phyloP scores from a whole-genome alignment of 371 early-diverging fungal genomes.

The Apophysomyces variabilis region DNA sequence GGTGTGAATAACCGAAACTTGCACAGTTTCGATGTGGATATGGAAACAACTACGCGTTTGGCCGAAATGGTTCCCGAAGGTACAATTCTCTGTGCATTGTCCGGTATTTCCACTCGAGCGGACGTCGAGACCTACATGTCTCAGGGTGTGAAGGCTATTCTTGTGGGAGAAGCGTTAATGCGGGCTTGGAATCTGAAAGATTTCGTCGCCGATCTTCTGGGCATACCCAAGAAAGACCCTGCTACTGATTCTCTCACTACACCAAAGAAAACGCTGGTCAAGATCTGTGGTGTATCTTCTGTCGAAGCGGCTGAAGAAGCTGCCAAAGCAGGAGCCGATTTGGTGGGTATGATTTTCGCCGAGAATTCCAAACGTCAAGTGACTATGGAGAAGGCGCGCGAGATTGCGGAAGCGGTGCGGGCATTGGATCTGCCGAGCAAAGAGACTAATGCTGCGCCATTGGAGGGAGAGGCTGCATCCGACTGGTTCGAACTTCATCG shows the following conservation, averaged over 20 bases:
- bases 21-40: constrained; percentile 94
- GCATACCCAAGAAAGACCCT: constrained; percentile 41
- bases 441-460: neutral
- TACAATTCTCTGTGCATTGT: constrained; percentile 83
- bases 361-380: constrained; percentile 68
- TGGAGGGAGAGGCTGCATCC: constrained; percentile 9
- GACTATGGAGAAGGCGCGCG: constrained; percentile 58
- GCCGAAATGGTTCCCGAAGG: constrained; percentile 77
- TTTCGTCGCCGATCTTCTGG: constrained; percentile 76
- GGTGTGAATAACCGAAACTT: constrained; percentile 98
- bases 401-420: constrained; percentile 70
- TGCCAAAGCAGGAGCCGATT: constrained; percentile 82
- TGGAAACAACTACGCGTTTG: constrained; percentile 79
- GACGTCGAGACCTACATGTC: constrained; percentile 84
- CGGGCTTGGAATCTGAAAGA: constrained; percentile 72
- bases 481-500: constrained; percentile 70
- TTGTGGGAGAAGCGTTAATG: constrained; percentile 97
- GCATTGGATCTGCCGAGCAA: constrained; percentile 28
- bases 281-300: constrained; percentile 90
- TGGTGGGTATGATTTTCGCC: constrained; percentile 93
- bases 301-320: constrained; percentile 84
- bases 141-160: constrained; percentile 80
- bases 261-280: constrained; percentile 60
- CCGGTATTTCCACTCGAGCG: constrained; percentile 84
- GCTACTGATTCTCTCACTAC: constrained; percentile 12